Percentiles rank a stretch among this genome's conserved stretches.
These are phyloP conservation scores for Silene noctiflora DNA, from an alignment of 179 eudicot species.

Conservation along the genomic window DNA sequence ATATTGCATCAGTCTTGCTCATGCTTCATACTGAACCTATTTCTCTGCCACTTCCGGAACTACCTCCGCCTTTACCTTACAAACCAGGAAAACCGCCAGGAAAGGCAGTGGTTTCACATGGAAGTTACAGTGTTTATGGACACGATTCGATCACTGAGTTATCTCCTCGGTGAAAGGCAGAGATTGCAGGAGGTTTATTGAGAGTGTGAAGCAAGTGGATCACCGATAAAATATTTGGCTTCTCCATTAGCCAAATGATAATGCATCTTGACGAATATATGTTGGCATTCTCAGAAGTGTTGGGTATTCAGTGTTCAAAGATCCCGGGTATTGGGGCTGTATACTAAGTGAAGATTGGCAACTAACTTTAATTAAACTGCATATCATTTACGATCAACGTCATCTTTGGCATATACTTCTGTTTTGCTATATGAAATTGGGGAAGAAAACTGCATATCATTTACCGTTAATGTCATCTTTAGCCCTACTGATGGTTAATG, in stretches of 20 bases:
- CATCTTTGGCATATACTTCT: too few species aligned
- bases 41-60: conserved; percentile 2
- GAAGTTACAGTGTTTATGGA: background rate
- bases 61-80: background rate
- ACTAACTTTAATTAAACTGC: too few species aligned
- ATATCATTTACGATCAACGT: too few species aligned
- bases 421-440: too few species aligned
- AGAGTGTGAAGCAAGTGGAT: background rate
- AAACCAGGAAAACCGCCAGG: background rate
- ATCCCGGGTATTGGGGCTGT: background rate
- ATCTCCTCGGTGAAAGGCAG: conserved; percentile 9
- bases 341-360: too few species aligned
- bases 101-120: background rate
- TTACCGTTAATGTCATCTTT: too few species aligned
- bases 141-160: background rate
- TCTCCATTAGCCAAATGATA: background rate
- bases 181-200: background rate
- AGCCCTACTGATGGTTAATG: too few species aligned
- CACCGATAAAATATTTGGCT: background rate
- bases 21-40: conserved; percentile 30
- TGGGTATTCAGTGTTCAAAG: too few species aligned
- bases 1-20: conserved; percentile 32
- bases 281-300: background rate
- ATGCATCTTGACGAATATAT: background rate
- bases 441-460: too few species aligned